These are phyloP conservation scores for Dendrobium chrysotoxum DNA, from an alignment of 106 monocot genomes.

Conservation along the genomic window DNA sequence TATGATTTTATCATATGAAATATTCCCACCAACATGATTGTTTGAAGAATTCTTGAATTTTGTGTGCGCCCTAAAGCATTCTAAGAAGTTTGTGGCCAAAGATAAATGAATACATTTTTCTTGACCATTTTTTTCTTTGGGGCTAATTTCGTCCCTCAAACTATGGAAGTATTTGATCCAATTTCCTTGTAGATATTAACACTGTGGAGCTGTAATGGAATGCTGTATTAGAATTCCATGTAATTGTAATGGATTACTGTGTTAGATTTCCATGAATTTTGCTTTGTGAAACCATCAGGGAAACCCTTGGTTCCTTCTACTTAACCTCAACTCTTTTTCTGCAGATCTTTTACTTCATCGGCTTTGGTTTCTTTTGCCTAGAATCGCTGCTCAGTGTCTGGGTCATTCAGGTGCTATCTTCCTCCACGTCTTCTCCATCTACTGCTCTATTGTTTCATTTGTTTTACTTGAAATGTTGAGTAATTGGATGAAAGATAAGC, in stretches of 20 bases:
- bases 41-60: too few relatives aligned
- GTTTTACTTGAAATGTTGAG: background rate
- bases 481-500: background rate
- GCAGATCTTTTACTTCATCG: slow-evolving; percentile 88
- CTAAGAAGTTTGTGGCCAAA: background rate
- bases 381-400: slow-evolving; percentile 66
- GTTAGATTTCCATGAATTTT: background rate
- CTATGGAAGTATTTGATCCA: background rate
- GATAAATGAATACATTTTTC: background rate
- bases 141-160: background rate
- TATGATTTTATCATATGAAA: too few relatives aligned
- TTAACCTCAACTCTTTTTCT: slow-evolving; percentile 10
- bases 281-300: background rate
- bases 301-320: background rate
- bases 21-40: too few relatives aligned
- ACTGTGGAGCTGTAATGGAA: too few relatives aligned
- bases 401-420: slow-evolving; percentile 61
- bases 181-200: background rate
- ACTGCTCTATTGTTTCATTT: background rate
- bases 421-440: background rate
- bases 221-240: background rate
- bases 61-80: too few relatives aligned
- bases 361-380: slow-evolving; percentile 78
- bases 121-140: background rate
- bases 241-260: background rate